Evolutionary conservation across 2,329 filamentous ascomycete genomes (phyloP).

Genomic region (Lachnellula occidentalis): DNA sequence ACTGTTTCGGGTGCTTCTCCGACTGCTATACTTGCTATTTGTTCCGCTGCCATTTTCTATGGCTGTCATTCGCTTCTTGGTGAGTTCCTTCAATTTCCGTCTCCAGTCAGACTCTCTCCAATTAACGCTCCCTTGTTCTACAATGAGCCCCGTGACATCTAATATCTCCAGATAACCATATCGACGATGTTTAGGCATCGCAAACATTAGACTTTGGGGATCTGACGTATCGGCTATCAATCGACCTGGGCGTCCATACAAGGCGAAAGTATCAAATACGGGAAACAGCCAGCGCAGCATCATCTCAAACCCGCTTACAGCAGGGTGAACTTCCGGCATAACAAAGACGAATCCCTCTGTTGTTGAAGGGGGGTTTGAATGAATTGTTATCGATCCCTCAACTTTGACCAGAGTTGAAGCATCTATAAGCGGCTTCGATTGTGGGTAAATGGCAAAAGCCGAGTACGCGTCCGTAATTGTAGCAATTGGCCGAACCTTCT

Average conservation of each 20-base stretch:
- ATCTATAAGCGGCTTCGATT: constrained; percentile 88
- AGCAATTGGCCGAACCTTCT: constrained; percentile 85
- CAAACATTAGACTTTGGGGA: constrained; percentile 91
- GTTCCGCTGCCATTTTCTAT: constrained; percentile 40
- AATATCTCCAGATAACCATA: constrained; percentile 88
- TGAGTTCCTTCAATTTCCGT: constrained; percentile 81
- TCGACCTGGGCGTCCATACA: constrained; percentile 85
- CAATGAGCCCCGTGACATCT: constrained; percentile 76
- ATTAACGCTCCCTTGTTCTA: constrained; percentile 65
- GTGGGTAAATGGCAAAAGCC: constrained; percentile 92
- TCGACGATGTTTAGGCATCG: constrained; percentile 81
- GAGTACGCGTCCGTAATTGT: constrained; percentile 87
- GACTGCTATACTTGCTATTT: constrained; percentile 48
- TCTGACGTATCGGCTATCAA: constrained; percentile 85
- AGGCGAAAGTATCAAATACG: constrained; percentile 82
- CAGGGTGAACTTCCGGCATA: constrained; percentile 92
- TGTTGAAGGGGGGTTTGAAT: constrained; percentile 68
- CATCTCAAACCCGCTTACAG: constrained; percentile 91
- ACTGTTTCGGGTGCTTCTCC: constrained; percentile 52
- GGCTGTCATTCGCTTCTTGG: constrained; percentile 68
- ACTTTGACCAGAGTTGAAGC: constrained; percentile 92
- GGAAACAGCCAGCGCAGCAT: constrained; percentile 90
- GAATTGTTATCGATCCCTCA: constrained; percentile 84
- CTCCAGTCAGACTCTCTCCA: constrained; percentile 92
- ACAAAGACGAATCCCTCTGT: constrained; percentile 95